A percentile compares a stretch with the other conserved stretches of the same genome.
These are phyloP conservation scores for Cubamyces lactineus DNA, from an alignment of 768 basidiomycete species.

Conservation along the genomic window DNA sequence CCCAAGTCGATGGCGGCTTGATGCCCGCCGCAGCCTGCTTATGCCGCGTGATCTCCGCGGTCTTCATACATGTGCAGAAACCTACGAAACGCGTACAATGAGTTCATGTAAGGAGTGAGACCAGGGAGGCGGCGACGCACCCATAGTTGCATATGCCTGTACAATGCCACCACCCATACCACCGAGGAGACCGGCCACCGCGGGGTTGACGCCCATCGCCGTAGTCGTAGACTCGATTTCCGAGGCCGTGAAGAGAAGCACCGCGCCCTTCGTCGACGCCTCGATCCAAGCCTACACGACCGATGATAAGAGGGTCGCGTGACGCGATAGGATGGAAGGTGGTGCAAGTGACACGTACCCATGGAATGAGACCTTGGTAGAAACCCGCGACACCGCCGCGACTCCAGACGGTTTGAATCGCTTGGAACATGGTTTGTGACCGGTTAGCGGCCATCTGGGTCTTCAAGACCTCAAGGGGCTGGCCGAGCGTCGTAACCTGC, in stretches of 20 bases:
- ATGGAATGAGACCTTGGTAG: conserved; percentile 98
- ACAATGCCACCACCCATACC: conserved; percentile 98
- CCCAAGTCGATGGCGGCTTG: conserved; percentile 91
- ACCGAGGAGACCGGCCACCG: conserved; percentile 85
- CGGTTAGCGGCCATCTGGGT: conserved; percentile 99
- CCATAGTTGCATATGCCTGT: conserved; percentile 99
- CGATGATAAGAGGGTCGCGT: not conserved
- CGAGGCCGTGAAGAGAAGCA: conserved; percentile 93
- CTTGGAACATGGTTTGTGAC: conserved; percentile 86
- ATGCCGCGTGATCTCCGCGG: conserved; percentile 94
- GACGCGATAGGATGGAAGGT: not conserved
- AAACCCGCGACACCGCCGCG: conserved; percentile 90
- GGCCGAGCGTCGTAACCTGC: conserved; percentile 96
- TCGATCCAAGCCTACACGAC: conserved; percentile 92
- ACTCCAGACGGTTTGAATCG: conserved; percentile 84
- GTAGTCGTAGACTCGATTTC: conserved; percentile 82
- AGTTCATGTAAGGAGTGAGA: not conserved
- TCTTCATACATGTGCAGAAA: conserved; percentile 99
- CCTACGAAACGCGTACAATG: conserved; percentile 49
- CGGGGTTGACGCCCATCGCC: conserved; percentile 73
- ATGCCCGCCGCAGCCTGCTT: conserved; percentile 86
- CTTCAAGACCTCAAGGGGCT: conserved; percentile 97
- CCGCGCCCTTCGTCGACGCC: conserved; percentile 97
- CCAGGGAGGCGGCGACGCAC: conserved; percentile 51
- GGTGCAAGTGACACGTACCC: conserved; percentile 57